Evolutionary conservation across 306 rosid species (phyloP), one percentile per base, ranked within the genome.

Genomic region (Senna siamea): DNA sequence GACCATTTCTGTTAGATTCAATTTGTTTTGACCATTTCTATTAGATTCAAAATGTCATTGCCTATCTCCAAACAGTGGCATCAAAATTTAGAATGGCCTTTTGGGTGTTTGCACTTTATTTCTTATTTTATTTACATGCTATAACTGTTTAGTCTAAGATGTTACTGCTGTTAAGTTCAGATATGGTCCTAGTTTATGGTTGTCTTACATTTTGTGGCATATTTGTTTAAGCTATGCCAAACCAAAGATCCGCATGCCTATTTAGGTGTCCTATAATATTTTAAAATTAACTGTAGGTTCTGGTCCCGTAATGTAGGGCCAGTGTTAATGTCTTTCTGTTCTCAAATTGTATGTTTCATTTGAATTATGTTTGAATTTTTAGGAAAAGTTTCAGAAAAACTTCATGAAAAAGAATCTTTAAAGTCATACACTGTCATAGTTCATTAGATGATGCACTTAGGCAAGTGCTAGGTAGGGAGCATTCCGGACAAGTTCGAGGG

Each of bases 281-380:
- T 10, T 30, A 75, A 22, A 47, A 26, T 48, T 40, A 52, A 20
- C 79, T 77, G 41, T 78, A 48, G 69, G 50, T 64, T 72, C 72
- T 64, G 32, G 17, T 63, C 73, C 63, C n/a, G 34, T 79, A 70
- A 46, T 85, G 76, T 81, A 90, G 99, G 96, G 17, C 96, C 99
- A 40, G 74, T 95, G 93, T 73, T 95, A 88, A 90, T n/a, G n/a
- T n/a, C n/a, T n/a, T n/a, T n/a, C n/a, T n/a, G n/a, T n/a, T n/a
- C n/a, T n/a, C n/a, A n/a, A n/a, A n/a, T n/a, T n/a, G n/a, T n/a
- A n/a, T n/a, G n/a, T n/a, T n/a, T n/a, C n/a, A n/a, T n/a, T n/a
- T n/a, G n/a, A n/a, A n/a, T n/a, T n/a, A n/a, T n/a, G n/a, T n/a
- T n/a, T n/a, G n/a, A n/a, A n/a, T n/a, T n/a, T n/a, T n/a, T n/a